A percentile compares a stretch with the other conserved stretches of the same genome.
Conservation (phyloP, 345 rosid species). For the Salix exigua region DNA sequence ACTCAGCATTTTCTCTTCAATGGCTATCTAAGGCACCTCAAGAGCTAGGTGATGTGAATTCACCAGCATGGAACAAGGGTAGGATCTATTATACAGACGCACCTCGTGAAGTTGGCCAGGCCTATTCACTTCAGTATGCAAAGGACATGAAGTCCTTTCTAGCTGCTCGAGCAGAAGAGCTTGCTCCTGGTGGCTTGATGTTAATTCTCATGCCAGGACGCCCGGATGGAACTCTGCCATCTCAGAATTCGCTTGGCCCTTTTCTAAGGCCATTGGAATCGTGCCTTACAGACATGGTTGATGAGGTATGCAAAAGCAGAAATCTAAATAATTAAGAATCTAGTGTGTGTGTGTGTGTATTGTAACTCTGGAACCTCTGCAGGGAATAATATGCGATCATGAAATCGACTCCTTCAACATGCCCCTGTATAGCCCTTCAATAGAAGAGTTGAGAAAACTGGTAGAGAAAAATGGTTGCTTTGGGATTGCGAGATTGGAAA, state of each 20-base stretch:
- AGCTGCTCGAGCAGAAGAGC: constrained; percentile 16
- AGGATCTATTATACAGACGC: constrained; percentile 8
- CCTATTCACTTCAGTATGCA: constrained; percentile 10
- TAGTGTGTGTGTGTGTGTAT: too few relatives aligned
- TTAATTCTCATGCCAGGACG: not conserved
- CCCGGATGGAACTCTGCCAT: constrained; percentile 1
- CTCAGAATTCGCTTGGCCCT: not conserved
- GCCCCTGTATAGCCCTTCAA: constrained; percentile 6
- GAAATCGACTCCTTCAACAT: not conserved
- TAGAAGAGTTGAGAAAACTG: constrained; percentile 1
- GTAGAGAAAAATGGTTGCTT: not conserved
- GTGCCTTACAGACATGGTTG: constrained; percentile 14
- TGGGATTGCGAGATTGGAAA: not conserved
- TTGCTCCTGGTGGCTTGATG: constrained; percentile 15
- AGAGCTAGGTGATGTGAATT: constrained; percentile 5
- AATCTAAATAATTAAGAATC: too few relatives aligned
- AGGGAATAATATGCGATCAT: not conserved
- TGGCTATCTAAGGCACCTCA: constrained; percentile 11
- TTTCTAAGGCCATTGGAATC: not conserved
- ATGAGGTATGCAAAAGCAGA: constrained; percentile 1
- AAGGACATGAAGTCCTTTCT: constrained; percentile 11
- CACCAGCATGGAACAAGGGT: constrained; percentile 2
- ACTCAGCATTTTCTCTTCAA: constrained; percentile 9
- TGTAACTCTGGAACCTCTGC: not conserved
- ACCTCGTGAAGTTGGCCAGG: constrained; percentile 10